phyloP scores from a whole-genome alignment of 768 basidiomycete species.

The Amanita phalloides region DNA sequence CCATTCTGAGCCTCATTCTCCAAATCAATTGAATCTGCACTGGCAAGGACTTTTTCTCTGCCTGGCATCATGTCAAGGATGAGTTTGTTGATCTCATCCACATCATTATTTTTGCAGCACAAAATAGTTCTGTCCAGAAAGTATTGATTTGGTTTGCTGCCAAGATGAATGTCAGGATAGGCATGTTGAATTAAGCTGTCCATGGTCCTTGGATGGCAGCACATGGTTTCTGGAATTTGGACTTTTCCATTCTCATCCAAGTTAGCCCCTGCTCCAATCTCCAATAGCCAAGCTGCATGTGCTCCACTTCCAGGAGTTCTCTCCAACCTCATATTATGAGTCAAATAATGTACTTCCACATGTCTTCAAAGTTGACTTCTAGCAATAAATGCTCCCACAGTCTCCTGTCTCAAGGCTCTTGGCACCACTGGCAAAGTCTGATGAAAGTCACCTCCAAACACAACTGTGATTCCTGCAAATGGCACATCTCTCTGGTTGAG shows the following conservation, averaged over 20 bases:
- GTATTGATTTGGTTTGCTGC: constrained; percentile 12
- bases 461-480: constrained; percentile 34
- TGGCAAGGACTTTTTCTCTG: constrained; percentile 11
- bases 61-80: constrained; percentile 9
- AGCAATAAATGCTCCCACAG: constrained; percentile 24
- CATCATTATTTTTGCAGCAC: constrained; percentile 20
- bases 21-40: constrained; percentile 18
- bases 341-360: constrained; percentile 21
- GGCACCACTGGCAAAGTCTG: constrained; percentile 22
- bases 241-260: constrained; percentile 1
- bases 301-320: constrained; percentile 12
- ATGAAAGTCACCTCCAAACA: constrained; percentile 40
- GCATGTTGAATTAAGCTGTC: constrained; percentile 16
- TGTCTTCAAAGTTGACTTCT: constrained; percentile 26
- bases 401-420: constrained; percentile 22
- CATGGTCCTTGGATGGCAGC: constrained; percentile 13
- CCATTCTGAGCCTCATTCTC: constrained; percentile 11
- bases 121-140: constrained; percentile 24
- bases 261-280: constrained; percentile 16
- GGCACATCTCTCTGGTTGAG: constrained; percentile 8
- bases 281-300: constrained; percentile 26
- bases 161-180: constrained; percentile 11
- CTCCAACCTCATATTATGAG: constrained; percentile 30
- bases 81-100: constrained; percentile 17
- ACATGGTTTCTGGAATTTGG: neutral